These are phyloP conservation scores for Blastobotrys americana DNA, from an alignment of 805 yeast species.

Conservation along the genomic window DNA sequence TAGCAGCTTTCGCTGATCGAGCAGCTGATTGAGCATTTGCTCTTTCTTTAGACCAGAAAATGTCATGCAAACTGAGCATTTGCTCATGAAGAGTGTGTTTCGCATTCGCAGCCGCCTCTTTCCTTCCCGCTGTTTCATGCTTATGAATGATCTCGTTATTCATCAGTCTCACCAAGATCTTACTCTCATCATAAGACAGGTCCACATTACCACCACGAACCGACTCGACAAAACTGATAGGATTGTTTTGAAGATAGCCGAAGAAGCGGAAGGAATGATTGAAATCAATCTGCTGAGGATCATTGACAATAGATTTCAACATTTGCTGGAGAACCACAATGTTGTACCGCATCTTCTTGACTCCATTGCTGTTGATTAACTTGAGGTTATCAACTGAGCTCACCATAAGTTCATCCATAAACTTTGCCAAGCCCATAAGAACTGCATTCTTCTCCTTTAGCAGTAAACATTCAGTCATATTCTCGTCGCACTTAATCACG, in stretches of 20 bases:
- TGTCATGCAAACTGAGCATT: slow-evolving; percentile 16
- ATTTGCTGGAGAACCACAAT: slow-evolving; percentile 62
- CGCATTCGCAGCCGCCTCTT: slow-evolving; percentile 20
- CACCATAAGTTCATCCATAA: slow-evolving; percentile 47
- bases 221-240: slow-evolving; percentile 40
- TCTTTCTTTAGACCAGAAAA: slow-evolving; percentile 18
- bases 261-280: slow-evolving; percentile 47
- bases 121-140: slow-evolving; percentile 19
- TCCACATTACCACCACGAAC: slow-evolving; percentile 30
- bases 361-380: slow-evolving; percentile 50
- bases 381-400: slow-evolving; percentile 44
- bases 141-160: slow-evolving; percentile 33
- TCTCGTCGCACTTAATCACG: slow-evolving; percentile 40
- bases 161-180: slow-evolving; percentile 47
- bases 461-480: slow-evolving; percentile 31
- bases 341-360: slow-evolving; percentile 51
- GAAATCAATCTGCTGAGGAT: slow-evolving; percentile 50
- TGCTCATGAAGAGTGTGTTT: slow-evolving; percentile 15
- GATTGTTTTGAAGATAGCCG: slow-evolving; percentile 46
- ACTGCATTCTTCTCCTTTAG: slow-evolving; percentile 29
- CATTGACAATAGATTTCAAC: slow-evolving; percentile 49
- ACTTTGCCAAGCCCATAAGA: slow-evolving; percentile 43
- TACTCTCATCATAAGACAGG: slow-evolving; percentile 40
- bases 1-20: slow-evolving; percentile 5
- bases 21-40: slow-evolving; percentile 3